Evolutionary conservation across 2,329 filamentous ascomycete genomes (phyloP), one percentile per base, ranked within the genome.

Genomic region (Chaetomium globosum): DNA sequence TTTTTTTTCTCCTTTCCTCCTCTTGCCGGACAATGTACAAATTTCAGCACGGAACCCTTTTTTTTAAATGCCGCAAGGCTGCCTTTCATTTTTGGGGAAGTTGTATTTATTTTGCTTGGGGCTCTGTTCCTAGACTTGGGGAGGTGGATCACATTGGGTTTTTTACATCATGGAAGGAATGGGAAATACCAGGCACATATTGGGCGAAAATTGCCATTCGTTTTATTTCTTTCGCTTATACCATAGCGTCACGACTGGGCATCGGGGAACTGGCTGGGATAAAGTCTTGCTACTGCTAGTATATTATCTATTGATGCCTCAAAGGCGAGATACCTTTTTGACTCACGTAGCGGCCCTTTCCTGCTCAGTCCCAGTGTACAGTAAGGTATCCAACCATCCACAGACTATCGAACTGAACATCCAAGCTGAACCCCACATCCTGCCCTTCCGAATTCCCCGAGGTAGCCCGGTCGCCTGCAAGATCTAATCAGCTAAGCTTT

Each of bases 171-270:
- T 23, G 51, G 28, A 55, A 23, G 43, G 51, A 53, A 52, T 48
- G 59, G 59, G 54, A 65, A 54, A 65, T 65, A 62, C 54, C 63
- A 65, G 52, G 55, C 31, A 58, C 57, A 54, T 30, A 55, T 53
- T 23, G 53, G 49, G 52, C 43, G 28, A 57, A 61, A 56, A 60
- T 19, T 39, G 52, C 39, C 63, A 19, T 52, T 63, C 57, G 23
- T 49, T 65, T 31, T 55, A n/a, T 60, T 57, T 33, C 21, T 16
- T 19, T 21, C 55, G 39, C 39, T 48, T 31, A 63, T 52, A 58
- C 46, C 63, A 61, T 16, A 51, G 63, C 63, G 52, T 57, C 52
- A 53, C 31, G 58, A 59, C 43, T 9, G 51, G 63, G 58, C 57
- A 60, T 61, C 39, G 19, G 51, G 63, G 46, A 52, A 43, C 8